Percentiles rank a stretch among this genome's conserved stretches.
Conservation (phyloP, 2,329 filamentous ascomycete species). For the Arthrobotrys sinensis region DNA sequence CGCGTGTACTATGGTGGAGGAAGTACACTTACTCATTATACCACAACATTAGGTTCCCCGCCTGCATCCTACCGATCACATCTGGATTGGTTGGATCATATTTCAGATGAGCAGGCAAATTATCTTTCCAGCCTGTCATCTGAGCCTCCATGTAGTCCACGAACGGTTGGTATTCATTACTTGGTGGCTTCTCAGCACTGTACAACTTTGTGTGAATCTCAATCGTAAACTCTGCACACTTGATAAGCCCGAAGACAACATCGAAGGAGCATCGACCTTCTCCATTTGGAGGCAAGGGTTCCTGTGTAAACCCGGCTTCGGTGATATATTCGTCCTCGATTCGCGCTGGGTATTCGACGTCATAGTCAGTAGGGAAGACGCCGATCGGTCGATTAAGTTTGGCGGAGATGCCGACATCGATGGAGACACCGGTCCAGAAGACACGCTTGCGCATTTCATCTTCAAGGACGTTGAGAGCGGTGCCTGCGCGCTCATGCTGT, state of each 20-base stretch:
- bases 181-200: constrained; percentile 75
- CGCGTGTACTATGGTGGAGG: not conserved
- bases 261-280: constrained; percentile 75
- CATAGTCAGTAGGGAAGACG: constrained; percentile 81
- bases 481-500: constrained; percentile 69
- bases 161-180: constrained; percentile 75
- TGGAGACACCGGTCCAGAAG: constrained; percentile 80
- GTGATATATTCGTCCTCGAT: constrained; percentile 80
- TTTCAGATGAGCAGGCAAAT: constrained; percentile 75
- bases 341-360: constrained; percentile 81
- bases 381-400: constrained; percentile 84
- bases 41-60: constrained; percentile 73
- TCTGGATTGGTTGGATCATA: constrained; percentile 68
- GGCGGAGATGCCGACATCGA: constrained; percentile 79
- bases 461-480: constrained; percentile 73
- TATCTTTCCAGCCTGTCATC: constrained; percentile 75
- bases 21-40: constrained; percentile 69
- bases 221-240: constrained; percentile 77
- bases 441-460: constrained; percentile 83
- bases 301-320: constrained; percentile 74
- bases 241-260: constrained; percentile 68
- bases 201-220: constrained; percentile 85
- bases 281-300: constrained; percentile 69
- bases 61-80: constrained; percentile 70
- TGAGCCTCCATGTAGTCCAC: constrained; percentile 78